phyloP scores from a whole-genome alignment of 345 rosid species.

The Euclidium syriacum region DNA sequence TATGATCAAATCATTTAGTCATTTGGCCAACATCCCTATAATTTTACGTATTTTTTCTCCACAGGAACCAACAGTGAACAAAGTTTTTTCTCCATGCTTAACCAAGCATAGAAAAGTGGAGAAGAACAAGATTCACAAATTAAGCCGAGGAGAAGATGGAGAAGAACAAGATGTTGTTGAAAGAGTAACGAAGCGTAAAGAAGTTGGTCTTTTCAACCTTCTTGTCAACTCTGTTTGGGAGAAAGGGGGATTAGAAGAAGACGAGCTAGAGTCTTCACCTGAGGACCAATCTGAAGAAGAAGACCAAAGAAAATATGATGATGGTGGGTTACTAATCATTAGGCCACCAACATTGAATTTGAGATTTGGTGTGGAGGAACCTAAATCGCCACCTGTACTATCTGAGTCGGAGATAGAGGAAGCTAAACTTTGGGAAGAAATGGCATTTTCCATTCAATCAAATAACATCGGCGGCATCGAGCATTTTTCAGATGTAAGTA shows the following conservation, averaged over 20 bases:
- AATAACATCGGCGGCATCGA: neutral
- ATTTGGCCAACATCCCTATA: too few relatives aligned
- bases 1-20: too few relatives aligned
- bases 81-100: too few relatives aligned
- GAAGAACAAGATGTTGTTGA: too few relatives aligned
- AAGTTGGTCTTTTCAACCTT: neutral
- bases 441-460: neutral
- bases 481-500: slow-evolving; percentile 12
- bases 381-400: slow-evolving; percentile 7
- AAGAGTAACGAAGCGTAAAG: too few relatives aligned
- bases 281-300: slow-evolving; percentile 13
- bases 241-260: neutral
- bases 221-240: neutral
- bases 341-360: slow-evolving; percentile 13
- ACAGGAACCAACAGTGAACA: too few relatives aligned
- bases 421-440: slow-evolving; percentile 12
- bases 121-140: too few relatives aligned
- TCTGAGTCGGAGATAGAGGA: slow-evolving; percentile 6
- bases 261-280: slow-evolving; percentile 10
- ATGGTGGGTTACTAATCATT: slow-evolving; percentile 19
- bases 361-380: slow-evolving; percentile 18
- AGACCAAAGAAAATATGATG: slow-evolving; percentile 13
- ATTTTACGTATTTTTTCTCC: too few relatives aligned
- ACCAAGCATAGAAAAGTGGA: too few relatives aligned
- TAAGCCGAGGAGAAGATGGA: too few relatives aligned